Conservation (phyloP, 2,329 filamentous ascomycete genomes). For the Cucurbitaria berberidis region DNA sequence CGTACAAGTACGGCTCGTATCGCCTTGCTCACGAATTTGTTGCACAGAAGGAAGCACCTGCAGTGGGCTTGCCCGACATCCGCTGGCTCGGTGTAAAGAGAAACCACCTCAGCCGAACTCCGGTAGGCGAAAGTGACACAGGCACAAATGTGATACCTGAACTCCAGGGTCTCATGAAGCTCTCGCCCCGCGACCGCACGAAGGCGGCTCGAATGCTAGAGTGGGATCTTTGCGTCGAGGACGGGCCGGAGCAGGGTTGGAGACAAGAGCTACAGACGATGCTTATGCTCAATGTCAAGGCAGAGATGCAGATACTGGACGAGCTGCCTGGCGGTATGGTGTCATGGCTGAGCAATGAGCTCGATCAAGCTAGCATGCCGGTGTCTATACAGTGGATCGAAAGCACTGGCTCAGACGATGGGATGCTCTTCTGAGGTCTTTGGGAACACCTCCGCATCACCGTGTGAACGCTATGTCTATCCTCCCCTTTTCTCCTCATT, state of each 20-base stretch:
- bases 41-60: slow-evolving; percentile 44
- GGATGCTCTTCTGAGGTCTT: slow-evolving; percentile 33
- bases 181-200: slow-evolving; percentile 64
- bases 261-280: slow-evolving; percentile 70
- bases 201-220: slow-evolving; percentile 63
- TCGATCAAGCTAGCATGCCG: slow-evolving; percentile 16
- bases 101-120: slow-evolving; percentile 34
- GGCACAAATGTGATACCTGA: slow-evolving; percentile 17
- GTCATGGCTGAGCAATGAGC: slow-evolving; percentile 35
- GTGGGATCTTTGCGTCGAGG: slow-evolving; percentile 43
- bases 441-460: not conserved
- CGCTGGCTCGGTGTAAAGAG: slow-evolving; percentile 69
- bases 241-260: slow-evolving; percentile 50
- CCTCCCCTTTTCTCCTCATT: not conserved
- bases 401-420: slow-evolving; percentile 25
- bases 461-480: not conserved
- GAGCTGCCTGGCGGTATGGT: slow-evolving; percentile 40
- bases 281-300: slow-evolving; percentile 76
- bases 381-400: slow-evolving; percentile 4
- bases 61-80: slow-evolving; percentile 56
- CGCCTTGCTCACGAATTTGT: slow-evolving; percentile 65
- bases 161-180: slow-evolving; percentile 53
- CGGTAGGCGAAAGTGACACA: slow-evolving; percentile 18
- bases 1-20: slow-evolving; percentile 74
- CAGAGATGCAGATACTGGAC: slow-evolving; percentile 76